phyloP scores from a whole-genome alignment of 2,329 filamentous ascomycete genomes.

The Colletotrichum ledebouriae region DNA sequence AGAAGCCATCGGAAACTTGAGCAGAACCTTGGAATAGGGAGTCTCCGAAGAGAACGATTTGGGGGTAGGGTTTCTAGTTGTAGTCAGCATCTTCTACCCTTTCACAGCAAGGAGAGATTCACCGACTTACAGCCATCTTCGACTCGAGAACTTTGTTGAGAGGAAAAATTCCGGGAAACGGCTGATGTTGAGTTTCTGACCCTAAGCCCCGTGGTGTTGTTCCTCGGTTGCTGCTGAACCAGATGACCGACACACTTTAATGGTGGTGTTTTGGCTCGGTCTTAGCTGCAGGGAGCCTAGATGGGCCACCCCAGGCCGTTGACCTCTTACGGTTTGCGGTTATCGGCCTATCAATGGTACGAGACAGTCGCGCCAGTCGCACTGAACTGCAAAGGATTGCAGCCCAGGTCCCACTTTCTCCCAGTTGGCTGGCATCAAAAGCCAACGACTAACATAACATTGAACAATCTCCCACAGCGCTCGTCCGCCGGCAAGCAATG shows the following conservation, averaged over 20 bases:
- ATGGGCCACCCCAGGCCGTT: slow-evolving; percentile 7
- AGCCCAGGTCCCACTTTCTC: slow-evolving; percentile 10
- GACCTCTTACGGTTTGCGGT: slow-evolving; percentile 17
- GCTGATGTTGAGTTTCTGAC: neutral
- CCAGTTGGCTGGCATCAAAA: neutral
- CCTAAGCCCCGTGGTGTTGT: neutral
- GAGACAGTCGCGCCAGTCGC: slow-evolving; percentile 30
- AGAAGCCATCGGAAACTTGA: slow-evolving; percentile 75
- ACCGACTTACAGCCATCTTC: slow-evolving; percentile 15
- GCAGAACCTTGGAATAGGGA: slow-evolving; percentile 83
- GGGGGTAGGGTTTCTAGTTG: slow-evolving; percentile 64
- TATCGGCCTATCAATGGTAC: slow-evolving; percentile 37
- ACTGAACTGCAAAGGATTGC: slow-evolving; percentile 17
- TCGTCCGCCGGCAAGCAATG: neutral
- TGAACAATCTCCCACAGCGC: too few relatives aligned
- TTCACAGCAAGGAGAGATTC: neutral
- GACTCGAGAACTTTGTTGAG: neutral
- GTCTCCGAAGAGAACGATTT: slow-evolving; percentile 89
- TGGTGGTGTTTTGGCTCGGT: slow-evolving; percentile 4
- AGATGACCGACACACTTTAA: neutral
- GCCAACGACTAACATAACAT: neutral
- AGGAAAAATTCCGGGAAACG: neutral
- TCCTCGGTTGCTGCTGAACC: slow-evolving; percentile 4
- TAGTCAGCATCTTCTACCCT: slow-evolving; percentile 4
- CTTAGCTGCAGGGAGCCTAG: too few relatives aligned